Base-by-base conservation (phyloP, 2,329 filamentous ascomycete species). In the Aureobasidium sp. region DNA sequence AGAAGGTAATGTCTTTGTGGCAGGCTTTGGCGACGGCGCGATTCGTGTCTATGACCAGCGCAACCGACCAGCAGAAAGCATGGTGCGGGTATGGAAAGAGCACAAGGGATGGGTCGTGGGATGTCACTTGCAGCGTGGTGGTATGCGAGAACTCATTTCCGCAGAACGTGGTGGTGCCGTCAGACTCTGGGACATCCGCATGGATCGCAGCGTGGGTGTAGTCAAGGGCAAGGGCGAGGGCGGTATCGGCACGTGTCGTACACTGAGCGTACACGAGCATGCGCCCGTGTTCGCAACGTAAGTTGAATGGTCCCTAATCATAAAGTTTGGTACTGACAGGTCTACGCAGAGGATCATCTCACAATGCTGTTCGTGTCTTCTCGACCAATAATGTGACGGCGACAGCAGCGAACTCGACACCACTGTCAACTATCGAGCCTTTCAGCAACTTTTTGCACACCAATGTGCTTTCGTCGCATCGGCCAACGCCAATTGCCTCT, bases 51-150 rank as follows among this genome's bases (percentile, higher is more conserved):
- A 97, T 72, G 94, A 99, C 74, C 90, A 93, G 66, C 87, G 94
- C 13, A 62, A 63, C 41, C 87, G 87, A 65, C 88, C 91, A 2
- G 88, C 91, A 64, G 91, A 94, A 60, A 89, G 89, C 20, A 97
- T 97, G 92, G 88, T 97, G 61, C 90, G 89, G 75, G 92, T 93
- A 68, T 99, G 94, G 93, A 94, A 95, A 72, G 91, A 97, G 69
- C 93, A 97, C 71, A 87, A 88, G 64, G 90, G 95, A 69, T 99
- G 94, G 94, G 87, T 99, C 74, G 92, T 91, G 69, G 94, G 90
- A 67, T 91, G 96, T 15, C 94, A 97, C 72, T 91, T 99, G 85
- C 94, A 99, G 76, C 89, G 94, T 47, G 94, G 94, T 64, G 94
- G 94, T 2, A 87, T 96, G 74, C 84, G 94, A 63, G 94, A 99